Evolutionary conservation across 2,329 filamentous ascomycete species (phyloP).

Genomic region (Alternaria burnsii): DNA sequence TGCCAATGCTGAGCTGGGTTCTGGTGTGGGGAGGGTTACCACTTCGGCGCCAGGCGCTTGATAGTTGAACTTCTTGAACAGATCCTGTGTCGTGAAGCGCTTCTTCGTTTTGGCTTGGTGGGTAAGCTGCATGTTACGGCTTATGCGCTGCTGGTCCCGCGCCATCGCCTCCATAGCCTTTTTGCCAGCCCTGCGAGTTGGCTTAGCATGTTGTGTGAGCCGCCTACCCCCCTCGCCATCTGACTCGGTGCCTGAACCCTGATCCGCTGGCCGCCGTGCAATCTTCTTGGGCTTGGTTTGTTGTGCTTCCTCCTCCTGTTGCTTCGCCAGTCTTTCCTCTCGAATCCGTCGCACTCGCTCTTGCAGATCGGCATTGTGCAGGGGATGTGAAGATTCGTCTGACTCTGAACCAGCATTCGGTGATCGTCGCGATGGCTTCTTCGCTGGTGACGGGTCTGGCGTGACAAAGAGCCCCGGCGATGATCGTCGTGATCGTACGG

Average conservation of each 20-base stretch:
- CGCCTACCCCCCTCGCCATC: constrained; percentile 62
- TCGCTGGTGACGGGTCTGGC: constrained; percentile 50
- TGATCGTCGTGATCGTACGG: constrained; percentile 43
- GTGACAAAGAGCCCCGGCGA: constrained; percentile 67
- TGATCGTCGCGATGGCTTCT: constrained; percentile 40
- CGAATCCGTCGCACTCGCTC: constrained; percentile 78
- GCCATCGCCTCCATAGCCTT: constrained; percentile 96
- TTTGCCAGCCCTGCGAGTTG: constrained; percentile 87
- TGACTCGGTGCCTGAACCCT: constrained; percentile 62
- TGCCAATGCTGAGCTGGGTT: constrained; percentile 55
- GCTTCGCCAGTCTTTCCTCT: constrained; percentile 72
- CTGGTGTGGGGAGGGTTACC: constrained; percentile 31
- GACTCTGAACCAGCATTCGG: constrained; percentile 53
- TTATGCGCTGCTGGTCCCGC: constrained; percentile 90
- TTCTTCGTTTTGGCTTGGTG: constrained; percentile 89
- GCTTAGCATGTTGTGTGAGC: constrained; percentile 73
- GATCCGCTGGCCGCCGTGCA: constrained; percentile 32
- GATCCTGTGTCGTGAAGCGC: constrained; percentile 82
- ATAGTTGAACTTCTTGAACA: constrained; percentile 87
- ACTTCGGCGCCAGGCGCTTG: constrained; percentile 50
- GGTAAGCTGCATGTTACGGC: constrained; percentile 86
- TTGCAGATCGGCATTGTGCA: constrained; percentile 69
- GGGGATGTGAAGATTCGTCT: constrained; percentile 53
- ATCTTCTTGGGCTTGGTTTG: constrained; percentile 51
- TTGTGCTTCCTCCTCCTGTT: constrained; percentile 60